Percentiles rank a stretch among this genome's conserved stretches.
Evolutionary conservation across 495 filamentous ascomycete species (phyloP).

Genomic region (Xylaria flabelliformis): DNA sequence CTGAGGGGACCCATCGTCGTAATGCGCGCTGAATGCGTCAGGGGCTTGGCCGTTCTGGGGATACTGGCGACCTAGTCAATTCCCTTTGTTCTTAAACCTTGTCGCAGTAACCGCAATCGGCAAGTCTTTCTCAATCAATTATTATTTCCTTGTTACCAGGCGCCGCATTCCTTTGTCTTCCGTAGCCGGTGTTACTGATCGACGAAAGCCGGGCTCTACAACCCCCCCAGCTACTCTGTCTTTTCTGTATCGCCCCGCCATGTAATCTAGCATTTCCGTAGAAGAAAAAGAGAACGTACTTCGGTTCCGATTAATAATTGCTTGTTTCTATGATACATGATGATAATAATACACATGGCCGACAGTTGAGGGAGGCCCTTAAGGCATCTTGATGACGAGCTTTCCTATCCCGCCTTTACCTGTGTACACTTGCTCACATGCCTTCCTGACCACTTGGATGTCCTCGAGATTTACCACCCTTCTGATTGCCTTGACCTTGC

Average conservation of each 20-base stretch:
- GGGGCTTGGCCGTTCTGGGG: background rate
- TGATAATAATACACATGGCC: background rate
- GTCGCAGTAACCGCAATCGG: background rate
- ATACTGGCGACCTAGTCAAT: background rate
- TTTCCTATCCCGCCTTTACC: slow-evolving; percentile 64
- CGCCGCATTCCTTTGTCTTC: slow-evolving; percentile 10
- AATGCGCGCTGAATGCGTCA: background rate
- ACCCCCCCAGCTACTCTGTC: background rate
- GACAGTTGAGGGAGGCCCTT: slow-evolving; percentile 11
- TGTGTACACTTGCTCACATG: slow-evolving; percentile 53
- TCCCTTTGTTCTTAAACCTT: background rate
- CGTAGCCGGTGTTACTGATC: background rate
- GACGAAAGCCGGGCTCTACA: background rate
- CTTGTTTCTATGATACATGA: background rate
- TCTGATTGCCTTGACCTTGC: slow-evolving; percentile 54
- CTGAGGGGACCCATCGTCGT: background rate
- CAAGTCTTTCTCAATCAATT: background rate
- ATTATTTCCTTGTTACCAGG: background rate
- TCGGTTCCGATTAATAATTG: background rate
- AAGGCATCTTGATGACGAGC: slow-evolving; percentile 56
- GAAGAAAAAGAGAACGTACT: background rate
- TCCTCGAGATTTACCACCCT: slow-evolving; percentile 52
- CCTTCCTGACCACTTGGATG: slow-evolving; percentile 51
- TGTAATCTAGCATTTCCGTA: slow-evolving; percentile 15
- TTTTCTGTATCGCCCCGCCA: background rate